Evolutionary conservation across 2,329 filamentous ascomycete genomes (phyloP).

Genomic region (Penicillium sclerotiorum): DNA sequence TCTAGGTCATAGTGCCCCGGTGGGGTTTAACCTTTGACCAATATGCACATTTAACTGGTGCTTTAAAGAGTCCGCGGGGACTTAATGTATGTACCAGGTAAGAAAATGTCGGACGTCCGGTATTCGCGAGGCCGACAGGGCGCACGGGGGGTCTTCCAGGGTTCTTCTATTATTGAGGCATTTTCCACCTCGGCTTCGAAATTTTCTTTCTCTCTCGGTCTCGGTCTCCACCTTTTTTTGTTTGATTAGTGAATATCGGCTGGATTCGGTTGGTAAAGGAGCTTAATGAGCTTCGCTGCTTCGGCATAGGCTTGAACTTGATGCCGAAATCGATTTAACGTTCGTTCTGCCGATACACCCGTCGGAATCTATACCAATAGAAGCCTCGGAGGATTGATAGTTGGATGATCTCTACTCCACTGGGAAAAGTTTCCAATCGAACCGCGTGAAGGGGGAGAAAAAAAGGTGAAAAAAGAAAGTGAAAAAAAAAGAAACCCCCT

Average conservation of each 20-base stretch:
- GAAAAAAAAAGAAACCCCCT: too few species aligned
- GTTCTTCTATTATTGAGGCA: conserved; percentile 11
- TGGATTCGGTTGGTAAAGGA: not conserved
- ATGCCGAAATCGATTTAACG: not conserved
- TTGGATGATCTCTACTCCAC: not conserved
- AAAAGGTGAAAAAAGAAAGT: not conserved
- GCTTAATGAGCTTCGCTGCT: not conserved
- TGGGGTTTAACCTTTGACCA: too few species aligned
- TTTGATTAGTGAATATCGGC: not conserved
- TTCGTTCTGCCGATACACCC: not conserved
- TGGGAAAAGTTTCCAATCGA: not conserved
- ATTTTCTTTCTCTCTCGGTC: conserved; percentile 8
- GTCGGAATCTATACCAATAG: not conserved
- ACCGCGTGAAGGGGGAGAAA: not conserved
- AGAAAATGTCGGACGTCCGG: conserved; percentile 9
- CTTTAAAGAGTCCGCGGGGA: too few species aligned
- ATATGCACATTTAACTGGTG: too few species aligned
- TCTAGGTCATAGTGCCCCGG: too few species aligned
- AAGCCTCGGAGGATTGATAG: not conserved
- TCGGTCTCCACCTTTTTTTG: conserved; percentile 9
- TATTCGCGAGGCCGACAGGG: conserved; percentile 9
- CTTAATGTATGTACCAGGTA: too few species aligned
- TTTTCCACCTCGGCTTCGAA: conserved; percentile 12
- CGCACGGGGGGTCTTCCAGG: not conserved
- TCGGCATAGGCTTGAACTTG: not conserved